Evolutionary conservation across 805 yeast species (phyloP), one percentile per base, ranked within the genome.

Genomic region (baker's yeast (Saccharomyces cerevisiae)): DNA sequence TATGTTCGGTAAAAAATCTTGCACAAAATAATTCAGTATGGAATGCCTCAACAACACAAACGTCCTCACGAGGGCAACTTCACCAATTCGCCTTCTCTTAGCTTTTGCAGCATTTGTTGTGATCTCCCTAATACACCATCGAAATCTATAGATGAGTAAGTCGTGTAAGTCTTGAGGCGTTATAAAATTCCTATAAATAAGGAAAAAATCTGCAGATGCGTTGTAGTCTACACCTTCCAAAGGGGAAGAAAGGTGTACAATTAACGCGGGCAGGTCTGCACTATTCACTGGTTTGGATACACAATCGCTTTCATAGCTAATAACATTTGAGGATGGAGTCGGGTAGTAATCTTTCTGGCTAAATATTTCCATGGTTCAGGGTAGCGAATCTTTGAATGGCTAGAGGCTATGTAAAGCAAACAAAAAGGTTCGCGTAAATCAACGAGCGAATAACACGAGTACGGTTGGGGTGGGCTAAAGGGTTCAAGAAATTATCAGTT

Each of bases 1-100:
- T 22, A 71, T 61, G 49, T 79, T 75, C 14, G 79, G 70, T 27
- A 85, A 73, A 66, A 91, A 94, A 69, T 94, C 98, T 65, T 88
- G 92, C 46, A 82, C 77, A 63, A 89, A 94, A 68, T 88, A 91
- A 69, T 91, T 92, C 55, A 88, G 70, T 21, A 92, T 68, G 96
- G 98, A 92, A 72, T 89, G 96, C 63, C 97, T 80, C 47, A 94
- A 61, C 29, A 87, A 83, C 28, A 89, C 96, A 73, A 91, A 92
- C 0, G 96, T 85, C 62, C 98, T 77, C 41, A 91, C 78, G 11
- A 88, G 73, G 1, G 85, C 84, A 48, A 86, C 74, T 55, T 83
- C 79, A 1, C 95, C 96, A 2, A 78, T 64, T 56, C 76, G 76
- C 10, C 65, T 63, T 46, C 63, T 64, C n/a, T 64, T 61, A 21